Conservation (phyloP, 2,329 filamentous ascomycete genomes). For the Aureobasidium sp. region DNA sequence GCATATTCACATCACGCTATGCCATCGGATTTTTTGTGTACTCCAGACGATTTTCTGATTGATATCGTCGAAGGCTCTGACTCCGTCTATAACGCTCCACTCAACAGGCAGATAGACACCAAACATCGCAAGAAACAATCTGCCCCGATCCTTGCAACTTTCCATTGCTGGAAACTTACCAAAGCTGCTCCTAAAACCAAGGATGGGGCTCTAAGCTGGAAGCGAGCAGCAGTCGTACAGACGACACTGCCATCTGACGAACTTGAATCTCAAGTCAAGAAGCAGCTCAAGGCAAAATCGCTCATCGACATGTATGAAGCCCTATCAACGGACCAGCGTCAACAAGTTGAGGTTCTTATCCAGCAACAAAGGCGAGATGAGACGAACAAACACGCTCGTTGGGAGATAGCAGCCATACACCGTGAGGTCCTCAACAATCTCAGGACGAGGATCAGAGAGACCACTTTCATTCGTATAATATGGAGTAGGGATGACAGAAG, state of each 20-base stretch:
- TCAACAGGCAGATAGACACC: background rate
- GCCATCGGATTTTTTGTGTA: too few relatives aligned
- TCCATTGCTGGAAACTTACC: conserved; percentile 2
- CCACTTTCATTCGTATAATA: conserved; percentile 1
- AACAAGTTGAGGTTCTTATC: background rate
- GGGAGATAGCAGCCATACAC: conserved; percentile 7
- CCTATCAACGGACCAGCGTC: background rate
- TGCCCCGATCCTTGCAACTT: background rate
- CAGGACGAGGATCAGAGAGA: conserved; percentile 1
- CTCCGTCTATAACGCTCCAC: background rate
- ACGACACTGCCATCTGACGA: conserved; percentile 4
- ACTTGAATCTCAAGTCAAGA: conserved; percentile 1
- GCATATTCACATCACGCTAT: background rate
- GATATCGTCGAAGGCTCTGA: background rate
- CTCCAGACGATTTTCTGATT: background rate
- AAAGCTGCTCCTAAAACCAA: background rate
- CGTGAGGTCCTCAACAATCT: background rate
- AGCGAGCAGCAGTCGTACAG: background rate
- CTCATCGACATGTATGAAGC: conserved; percentile 2
- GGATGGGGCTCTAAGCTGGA: background rate
- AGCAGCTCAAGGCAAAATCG: background rate
- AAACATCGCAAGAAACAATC: background rate
- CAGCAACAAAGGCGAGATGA: background rate
- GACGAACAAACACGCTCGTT: background rate
- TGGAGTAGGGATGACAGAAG: background rate